Conservation (phyloP, 495 filamentous ascomycete species). For the Aspergillus saccharolyticus region DNA sequence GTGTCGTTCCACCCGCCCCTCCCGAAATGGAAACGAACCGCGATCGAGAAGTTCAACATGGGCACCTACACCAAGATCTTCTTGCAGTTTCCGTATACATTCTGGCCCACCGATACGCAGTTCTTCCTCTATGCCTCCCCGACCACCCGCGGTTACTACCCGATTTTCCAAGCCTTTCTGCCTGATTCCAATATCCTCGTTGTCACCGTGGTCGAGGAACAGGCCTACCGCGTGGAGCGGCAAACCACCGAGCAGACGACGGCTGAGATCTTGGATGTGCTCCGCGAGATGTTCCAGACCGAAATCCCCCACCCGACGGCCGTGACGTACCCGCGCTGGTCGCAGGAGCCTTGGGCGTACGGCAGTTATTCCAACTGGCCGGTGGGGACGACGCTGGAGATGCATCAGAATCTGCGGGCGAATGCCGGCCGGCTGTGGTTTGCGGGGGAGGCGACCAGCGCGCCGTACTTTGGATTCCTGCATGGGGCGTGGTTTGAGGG, state of each 20-base stretch:
- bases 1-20: slow-evolving; percentile 58
- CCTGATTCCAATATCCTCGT: slow-evolving; percentile 64
- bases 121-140: slow-evolving; percentile 69
- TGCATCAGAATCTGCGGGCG: slow-evolving; percentile 69
- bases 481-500: slow-evolving; percentile 66
- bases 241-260: slow-evolving; percentile 59
- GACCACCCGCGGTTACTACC: slow-evolving; percentile 59
- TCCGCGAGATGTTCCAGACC: slow-evolving; percentile 62
- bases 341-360: slow-evolving; percentile 57
- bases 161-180: slow-evolving; percentile 66
- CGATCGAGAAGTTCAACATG: slow-evolving; percentile 64
- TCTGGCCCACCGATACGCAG: slow-evolving; percentile 63
- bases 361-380: slow-evolving; percentile 77
- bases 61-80: slow-evolving; percentile 79
- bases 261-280: slow-evolving; percentile 53
- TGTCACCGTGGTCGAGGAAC: slow-evolving; percentile 57
- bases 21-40: slow-evolving; percentile 62
- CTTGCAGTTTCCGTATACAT: slow-evolving; percentile 65
- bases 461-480: slow-evolving; percentile 67
- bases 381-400: slow-evolving; percentile 56
- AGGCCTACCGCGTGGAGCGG: slow-evolving; percentile 60
- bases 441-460: slow-evolving; percentile 66
- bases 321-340: slow-evolving; percentile 72
- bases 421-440: slow-evolving; percentile 63
- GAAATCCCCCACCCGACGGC: slow-evolving; percentile 61